Percentiles rank a stretch among this genome's conserved stretches.
These are phyloP conservation scores for Suillus lakei DNA, from an alignment of 768 basidiomycete genomes.

Conservation along the genomic window DNA sequence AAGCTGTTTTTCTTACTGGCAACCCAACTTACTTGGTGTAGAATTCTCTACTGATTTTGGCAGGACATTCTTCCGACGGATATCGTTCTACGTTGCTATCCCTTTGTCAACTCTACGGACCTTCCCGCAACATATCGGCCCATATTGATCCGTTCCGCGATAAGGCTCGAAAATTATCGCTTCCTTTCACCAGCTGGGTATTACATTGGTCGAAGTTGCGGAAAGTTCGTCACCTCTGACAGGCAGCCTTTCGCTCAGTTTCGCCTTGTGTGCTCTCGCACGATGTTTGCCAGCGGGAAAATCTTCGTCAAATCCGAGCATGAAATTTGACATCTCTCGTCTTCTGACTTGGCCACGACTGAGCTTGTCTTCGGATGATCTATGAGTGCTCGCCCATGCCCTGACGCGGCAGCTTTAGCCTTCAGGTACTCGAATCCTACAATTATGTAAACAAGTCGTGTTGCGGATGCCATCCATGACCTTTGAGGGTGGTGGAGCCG, in stretches of 20 bases:
- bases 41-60: constrained; percentile 5
- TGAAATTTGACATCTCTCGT: neutral
- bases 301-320: constrained; percentile 1
- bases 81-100: neutral
- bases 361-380: neutral
- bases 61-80: constrained; percentile 11
- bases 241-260: neutral
- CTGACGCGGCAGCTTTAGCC: neutral
- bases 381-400: neutral
- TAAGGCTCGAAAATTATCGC: neutral
- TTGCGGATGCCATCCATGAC: constrained; percentile 1
- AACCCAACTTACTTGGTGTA: neutral
- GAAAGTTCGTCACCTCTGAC: neutral
- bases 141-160: constrained; percentile 7
- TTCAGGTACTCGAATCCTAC: neutral
- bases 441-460: neutral
- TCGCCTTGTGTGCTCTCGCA: neutral
- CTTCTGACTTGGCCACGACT: neutral
- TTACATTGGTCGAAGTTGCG: neutral
- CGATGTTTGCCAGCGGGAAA: neutral
- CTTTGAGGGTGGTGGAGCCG: constrained; percentile 4
- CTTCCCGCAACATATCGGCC: neutral
- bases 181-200: neutral
- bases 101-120: too few relatives aligned
- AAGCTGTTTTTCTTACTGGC: constrained; percentile 6